phyloP scores from a whole-genome alignment of 2,329 filamentous ascomycete genomes.

The Aureobasidium sp. region DNA sequence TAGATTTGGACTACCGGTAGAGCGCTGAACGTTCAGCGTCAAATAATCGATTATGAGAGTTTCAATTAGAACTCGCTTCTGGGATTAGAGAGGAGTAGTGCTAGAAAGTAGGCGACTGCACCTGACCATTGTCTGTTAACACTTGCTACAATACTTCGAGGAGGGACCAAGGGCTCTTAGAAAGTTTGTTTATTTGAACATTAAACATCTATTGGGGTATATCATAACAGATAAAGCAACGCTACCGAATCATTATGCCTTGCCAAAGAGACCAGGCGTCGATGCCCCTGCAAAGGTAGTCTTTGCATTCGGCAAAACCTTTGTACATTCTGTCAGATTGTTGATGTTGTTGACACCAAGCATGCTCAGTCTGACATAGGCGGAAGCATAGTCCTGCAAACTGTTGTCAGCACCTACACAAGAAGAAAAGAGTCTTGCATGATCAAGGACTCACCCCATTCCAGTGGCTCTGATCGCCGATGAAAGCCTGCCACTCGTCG shows the following conservation, averaged over 20 bases:
- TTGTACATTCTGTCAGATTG: conserved; percentile 21
- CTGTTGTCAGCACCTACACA: neutral
- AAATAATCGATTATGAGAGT: neutral
- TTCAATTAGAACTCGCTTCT: neutral
- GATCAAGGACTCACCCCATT: conserved; percentile 16
- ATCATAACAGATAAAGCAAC: neutral
- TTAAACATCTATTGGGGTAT: neutral
- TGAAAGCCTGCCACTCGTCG: conserved; percentile 24
- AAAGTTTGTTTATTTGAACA: neutral
- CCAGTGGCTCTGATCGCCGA: conserved; percentile 19
- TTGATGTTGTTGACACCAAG: conserved; percentile 25
- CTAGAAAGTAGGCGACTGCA: neutral
- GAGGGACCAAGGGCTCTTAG: no score
- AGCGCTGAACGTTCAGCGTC: neutral
- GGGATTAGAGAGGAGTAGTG: neutral
- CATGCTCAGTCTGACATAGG: conserved; percentile 20
- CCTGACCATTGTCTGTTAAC: neutral
- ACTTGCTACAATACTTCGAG: no score
- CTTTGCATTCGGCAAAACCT: conserved; percentile 18
- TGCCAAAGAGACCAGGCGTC: neutral
- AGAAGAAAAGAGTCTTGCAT: neutral
- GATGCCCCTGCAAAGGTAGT: conserved; percentile 1
- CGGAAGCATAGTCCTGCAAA: conserved; percentile 20
- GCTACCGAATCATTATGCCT: neutral
- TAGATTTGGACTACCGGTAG: neutral